These are phyloP conservation scores for Psophocarpus tetragonolobus DNA, from an alignment of 306 rosid species.

Conservation along the genomic window DNA sequence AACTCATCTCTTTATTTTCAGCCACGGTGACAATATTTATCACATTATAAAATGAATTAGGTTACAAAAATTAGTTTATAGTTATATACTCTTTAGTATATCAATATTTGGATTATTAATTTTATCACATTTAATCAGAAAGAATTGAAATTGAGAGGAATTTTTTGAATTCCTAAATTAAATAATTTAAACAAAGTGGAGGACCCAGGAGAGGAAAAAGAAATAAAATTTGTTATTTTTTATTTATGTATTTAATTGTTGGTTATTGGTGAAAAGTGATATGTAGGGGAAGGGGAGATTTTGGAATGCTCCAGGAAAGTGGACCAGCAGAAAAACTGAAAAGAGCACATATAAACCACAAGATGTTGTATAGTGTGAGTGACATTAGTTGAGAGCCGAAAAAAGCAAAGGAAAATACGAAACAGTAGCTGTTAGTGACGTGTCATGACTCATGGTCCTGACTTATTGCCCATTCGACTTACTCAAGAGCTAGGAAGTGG, in stretches of 20 bases:
- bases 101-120: not conserved
- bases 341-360: not conserved
- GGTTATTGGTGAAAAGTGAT: not conserved
- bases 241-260: not conserved
- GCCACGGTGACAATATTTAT: no score
- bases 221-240: not conserved
- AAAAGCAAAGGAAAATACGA: not conserved
- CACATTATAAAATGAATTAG: not conserved
- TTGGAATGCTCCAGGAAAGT: not conserved
- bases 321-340: not conserved
- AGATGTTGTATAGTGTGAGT: not conserved
- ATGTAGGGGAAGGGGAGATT: not conserved
- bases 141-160: not conserved
- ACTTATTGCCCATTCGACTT: not conserved
- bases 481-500: slow-evolving; percentile 29
- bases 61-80: not conserved
- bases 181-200: not conserved
- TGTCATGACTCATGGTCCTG: not conserved
- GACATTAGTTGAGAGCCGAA: not conserved
- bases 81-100: not conserved
- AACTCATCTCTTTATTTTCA: no score
- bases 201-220: not conserved
- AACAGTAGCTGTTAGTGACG: not conserved
- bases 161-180: not conserved
- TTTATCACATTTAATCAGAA: not conserved